Percentiles rank a stretch among this genome's conserved stretches.
Evolutionary conservation across 2,329 filamentous ascomycete species (phyloP).

Genomic region (Tolypocladium amazonense): DNA sequence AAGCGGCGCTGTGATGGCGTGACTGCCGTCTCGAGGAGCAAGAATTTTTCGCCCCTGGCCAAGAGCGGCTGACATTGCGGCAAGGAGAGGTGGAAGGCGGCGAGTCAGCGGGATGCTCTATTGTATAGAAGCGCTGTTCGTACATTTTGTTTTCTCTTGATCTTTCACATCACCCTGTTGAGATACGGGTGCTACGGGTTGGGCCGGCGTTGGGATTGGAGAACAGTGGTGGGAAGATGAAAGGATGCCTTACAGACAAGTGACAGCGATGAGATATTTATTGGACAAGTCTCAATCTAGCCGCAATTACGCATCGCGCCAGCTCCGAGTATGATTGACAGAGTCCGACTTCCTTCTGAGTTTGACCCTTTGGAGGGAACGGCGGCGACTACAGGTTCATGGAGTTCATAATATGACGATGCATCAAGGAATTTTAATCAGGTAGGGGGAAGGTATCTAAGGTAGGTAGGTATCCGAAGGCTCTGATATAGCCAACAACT

Average conservation of each 20-base stretch:
- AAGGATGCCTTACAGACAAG: background rate
- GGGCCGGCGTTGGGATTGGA: constrained; percentile 2
- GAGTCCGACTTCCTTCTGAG: background rate
- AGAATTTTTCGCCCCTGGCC: background rate
- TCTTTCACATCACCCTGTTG: background rate
- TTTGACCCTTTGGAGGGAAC: background rate
- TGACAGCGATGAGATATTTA: background rate
- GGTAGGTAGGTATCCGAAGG: background rate
- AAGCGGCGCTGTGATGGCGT: constrained; percentile 10
- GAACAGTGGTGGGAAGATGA: background rate
- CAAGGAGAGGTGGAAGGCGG: background rate
- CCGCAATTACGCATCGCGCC: background rate
- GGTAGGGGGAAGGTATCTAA: background rate
- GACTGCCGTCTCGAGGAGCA: background rate
- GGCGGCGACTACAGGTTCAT: background rate
- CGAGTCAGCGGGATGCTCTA: background rate
- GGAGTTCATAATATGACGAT: background rate
- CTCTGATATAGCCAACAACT: background rate
- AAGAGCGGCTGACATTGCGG: background rate
- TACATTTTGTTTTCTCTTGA: background rate
- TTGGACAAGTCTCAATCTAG: background rate
- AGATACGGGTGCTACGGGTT: background rate
- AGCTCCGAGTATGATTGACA: background rate
- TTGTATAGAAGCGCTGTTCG: background rate
- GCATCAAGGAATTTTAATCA: background rate